phyloP scores from a whole-genome alignment of 768 basidiomycete genomes.

The Mycena kentingensis region DNA sequence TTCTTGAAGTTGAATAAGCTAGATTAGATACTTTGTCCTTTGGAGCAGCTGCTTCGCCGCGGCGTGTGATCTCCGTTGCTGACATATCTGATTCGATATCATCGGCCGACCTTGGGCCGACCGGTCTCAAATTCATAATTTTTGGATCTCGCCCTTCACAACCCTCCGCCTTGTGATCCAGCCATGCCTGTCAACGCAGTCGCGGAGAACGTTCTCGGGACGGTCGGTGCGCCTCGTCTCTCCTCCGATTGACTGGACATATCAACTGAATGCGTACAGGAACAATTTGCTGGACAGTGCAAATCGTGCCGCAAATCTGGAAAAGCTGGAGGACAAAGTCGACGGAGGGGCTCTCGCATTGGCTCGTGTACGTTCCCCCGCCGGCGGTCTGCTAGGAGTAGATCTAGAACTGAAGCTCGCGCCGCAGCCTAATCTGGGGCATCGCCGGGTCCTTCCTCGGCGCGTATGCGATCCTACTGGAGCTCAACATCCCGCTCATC shows the following conservation, averaged over 20 bases:
- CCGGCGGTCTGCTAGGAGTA: no score
- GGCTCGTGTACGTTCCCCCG: slow-evolving; percentile 54
- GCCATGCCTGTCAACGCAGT: neutral
- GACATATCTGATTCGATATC: no score
- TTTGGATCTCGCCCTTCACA: no score
- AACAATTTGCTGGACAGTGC: slow-evolving; percentile 64
- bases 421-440: slow-evolving; percentile 60
- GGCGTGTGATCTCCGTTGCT: no score
- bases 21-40: no score
- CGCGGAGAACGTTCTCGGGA: neutral
- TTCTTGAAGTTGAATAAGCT: no score
- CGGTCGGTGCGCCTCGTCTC: neutral
- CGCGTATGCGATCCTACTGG: slow-evolving; percentile 64
- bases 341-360: slow-evolving; percentile 66
- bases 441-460: slow-evolving; percentile 61
- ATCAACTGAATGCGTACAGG: slow-evolving; percentile 49
- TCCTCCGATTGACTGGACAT: neutral
- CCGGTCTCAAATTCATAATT: no score
- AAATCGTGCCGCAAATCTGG: slow-evolving; percentile 70
- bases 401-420: neutral
- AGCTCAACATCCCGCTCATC: slow-evolving; percentile 72
- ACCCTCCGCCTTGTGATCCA: no score
- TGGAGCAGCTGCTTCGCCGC: no score
- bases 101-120: no score
- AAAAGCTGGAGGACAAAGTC: slow-evolving; percentile 70